Percentiles rank a stretch among this genome's conserved stretches.
phyloP scores from a whole-genome alignment of 2,329 filamentous ascomycete species.

The Teratosphaeriaceae sp. region DNA sequence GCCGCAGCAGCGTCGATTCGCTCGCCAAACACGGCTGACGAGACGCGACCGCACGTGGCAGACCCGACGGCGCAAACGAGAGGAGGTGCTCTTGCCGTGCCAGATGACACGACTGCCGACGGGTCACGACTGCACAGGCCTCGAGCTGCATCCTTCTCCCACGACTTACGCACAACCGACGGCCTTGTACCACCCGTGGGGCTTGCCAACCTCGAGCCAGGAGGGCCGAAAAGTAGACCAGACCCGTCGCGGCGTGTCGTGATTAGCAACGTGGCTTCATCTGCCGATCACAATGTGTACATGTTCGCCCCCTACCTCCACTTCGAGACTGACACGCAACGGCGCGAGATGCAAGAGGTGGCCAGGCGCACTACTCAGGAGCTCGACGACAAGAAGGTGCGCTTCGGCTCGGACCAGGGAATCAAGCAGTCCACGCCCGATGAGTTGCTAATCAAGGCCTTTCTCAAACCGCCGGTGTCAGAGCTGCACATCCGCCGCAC shows the following conservation, averaged over 20 bases:
- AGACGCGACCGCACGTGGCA: too few relatives aligned
- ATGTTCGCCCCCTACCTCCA: constrained; percentile 60
- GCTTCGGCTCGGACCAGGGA: not conserved
- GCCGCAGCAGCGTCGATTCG: too few relatives aligned
- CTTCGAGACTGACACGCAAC: constrained; percentile 51
- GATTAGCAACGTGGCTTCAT: constrained; percentile 3
- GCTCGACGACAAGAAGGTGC: constrained; percentile 28
- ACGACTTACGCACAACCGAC: too few relatives aligned
- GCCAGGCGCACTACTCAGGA: constrained; percentile 22
- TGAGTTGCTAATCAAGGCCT: constrained; percentile 22
- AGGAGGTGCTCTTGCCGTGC: not conserved
- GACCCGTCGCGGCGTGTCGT: not conserved
- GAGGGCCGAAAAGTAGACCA: too few relatives aligned
- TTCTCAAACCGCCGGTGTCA: not conserved
- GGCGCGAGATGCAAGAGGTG: constrained; percentile 50
- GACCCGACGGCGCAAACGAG: too few relatives aligned
- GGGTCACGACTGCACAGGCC: not conserved
- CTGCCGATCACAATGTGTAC: constrained; percentile 32
- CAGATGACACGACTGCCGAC: not conserved
- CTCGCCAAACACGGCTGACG: too few relatives aligned
- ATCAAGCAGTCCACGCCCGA: constrained; percentile 40
- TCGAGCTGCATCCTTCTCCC: not conserved
- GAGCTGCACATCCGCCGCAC: constrained; percentile 54
- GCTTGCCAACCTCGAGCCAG: too few relatives aligned
- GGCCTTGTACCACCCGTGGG: too few relatives aligned